Base-by-base conservation (phyloP, 306 rosid genomes). In the Luffa aegyptiaca region DNA sequence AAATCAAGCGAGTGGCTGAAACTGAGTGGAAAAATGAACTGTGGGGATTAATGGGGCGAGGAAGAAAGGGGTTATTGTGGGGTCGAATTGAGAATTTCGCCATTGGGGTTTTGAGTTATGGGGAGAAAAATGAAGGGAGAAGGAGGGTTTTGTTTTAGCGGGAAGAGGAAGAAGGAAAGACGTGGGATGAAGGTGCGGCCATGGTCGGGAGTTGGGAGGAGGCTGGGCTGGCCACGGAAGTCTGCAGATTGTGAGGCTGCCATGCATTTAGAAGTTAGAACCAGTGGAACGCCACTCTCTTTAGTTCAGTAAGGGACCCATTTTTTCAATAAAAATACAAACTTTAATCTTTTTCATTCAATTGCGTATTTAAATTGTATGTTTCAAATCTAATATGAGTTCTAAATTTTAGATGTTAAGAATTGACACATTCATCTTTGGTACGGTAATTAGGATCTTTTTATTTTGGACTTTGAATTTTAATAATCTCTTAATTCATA, bases 51-150 rank as follows among this genome's bases (percentile, higher is more conserved):
- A 70, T 63, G 77, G 10, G 72, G 59, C 52, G 83, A 20, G 83
- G 39, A 82, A 87, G 84, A 78, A 79, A 83, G 77, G 57, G 56
- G 0, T 78, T 81, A 80, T 69, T 83, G 49, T 89, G 84, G 46
- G 89, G 84, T 70, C 83, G 76, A 68, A 86, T 80, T 0, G 91
- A 80, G 83, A 89, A 81, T 33, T 66, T 88, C 65, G 89, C 88
- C 98, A 94, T 94, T 78, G 53, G 53, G 75, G 69, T 14, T n/a
- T 14, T 20, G n/a, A 8, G n/a, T 10, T 33, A 8, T 31, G 59
- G 61, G 42, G 44, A 63, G 70, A 63, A 35, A 33, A 11, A 5
- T 8, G 3, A 3, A 0, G 42, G 55, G 58, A 35, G 73, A 26
- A 9, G 51, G 51, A 13, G 12, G 10, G 49, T 20, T 13, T 41